Percentiles rank a stretch among this genome's conserved stretches.
Conservation (phyloP, 2,329 filamentous ascomycete genomes). For the Xenoacremonium recifei region DNA sequence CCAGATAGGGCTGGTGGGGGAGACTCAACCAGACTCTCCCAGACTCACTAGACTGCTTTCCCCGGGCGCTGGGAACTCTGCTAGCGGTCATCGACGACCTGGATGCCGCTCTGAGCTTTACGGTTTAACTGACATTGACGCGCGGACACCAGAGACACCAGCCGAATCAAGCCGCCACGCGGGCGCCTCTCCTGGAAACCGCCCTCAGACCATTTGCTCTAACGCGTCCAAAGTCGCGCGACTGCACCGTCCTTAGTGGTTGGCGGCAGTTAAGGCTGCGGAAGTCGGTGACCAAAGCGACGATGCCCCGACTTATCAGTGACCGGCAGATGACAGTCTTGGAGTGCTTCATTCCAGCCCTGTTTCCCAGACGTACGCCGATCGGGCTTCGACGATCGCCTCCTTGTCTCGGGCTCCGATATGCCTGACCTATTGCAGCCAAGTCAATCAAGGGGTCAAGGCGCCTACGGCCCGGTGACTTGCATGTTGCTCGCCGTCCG, state of each 20-base stretch:
- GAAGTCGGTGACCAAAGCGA: conserved; percentile 4
- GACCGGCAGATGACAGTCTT: no score
- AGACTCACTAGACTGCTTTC: neutral
- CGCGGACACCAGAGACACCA: conserved; percentile 11
- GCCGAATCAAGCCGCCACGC: conserved; percentile 15
- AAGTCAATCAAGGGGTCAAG: no score
- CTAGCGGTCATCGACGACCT: neutral
- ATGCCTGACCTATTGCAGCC: no score
- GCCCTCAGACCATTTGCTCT: neutral
- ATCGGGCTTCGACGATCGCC: no score
- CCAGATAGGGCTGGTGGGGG: neutral
- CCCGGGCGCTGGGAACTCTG: neutral
- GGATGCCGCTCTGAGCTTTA: neutral
- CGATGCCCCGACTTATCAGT: no score
- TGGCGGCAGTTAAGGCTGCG: conserved; percentile 6
- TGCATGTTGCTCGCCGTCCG: no score
- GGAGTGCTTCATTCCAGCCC: no score
- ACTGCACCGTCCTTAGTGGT: conserved; percentile 10
- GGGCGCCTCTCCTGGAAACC: neutral
- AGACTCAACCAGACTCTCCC: neutral
- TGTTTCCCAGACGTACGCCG: no score
- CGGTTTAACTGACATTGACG: conserved; percentile 11
- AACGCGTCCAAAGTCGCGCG: conserved; percentile 16
- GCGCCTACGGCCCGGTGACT: no score
- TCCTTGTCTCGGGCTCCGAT: no score